Percentiles rank a stretch among this genome's conserved stretches.
Evolutionary conservation across 116 monocot genomes (phyloP).

Genomic region (Iris pallida): DNA sequence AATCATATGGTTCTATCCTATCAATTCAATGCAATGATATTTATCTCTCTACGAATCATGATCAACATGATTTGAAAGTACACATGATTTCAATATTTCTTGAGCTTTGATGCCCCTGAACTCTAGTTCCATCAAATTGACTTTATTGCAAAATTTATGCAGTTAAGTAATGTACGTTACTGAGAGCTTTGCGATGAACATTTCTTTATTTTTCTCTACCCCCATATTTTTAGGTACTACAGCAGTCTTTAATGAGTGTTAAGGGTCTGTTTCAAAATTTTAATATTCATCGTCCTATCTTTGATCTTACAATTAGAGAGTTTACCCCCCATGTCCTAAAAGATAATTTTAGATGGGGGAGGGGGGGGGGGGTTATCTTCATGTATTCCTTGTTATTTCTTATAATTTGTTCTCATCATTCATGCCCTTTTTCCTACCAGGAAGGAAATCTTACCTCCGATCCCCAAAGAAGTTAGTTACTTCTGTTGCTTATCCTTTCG

Average conservation of each 20-base stretch:
- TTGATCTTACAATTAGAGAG: neutral
- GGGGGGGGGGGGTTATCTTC: too few species aligned
- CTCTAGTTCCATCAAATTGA: too few species aligned
- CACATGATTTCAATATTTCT: neutral
- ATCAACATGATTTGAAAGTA: neutral
- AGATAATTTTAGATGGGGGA: too few species aligned
- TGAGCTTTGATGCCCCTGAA: too few species aligned
- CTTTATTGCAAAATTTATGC: too few species aligned
- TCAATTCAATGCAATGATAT: neutral
- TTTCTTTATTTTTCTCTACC: too few species aligned
- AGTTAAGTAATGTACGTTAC: too few species aligned
- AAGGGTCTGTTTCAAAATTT: neutral
- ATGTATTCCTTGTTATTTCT: neutral
- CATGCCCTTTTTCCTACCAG: slow-evolving; percentile 11
- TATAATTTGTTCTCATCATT: neutral
- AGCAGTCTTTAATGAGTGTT: too few species aligned
- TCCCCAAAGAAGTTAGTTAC: slow-evolving; percentile 49
- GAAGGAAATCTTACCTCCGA: slow-evolving; percentile 39
- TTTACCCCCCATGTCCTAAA: neutral
- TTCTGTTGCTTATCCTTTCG: slow-evolving; percentile 74
- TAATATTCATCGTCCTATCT: neutral
- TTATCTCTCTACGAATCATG: neutral
- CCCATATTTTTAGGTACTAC: too few species aligned
- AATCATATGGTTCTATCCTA: neutral
- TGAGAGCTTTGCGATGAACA: too few species aligned